phyloP scores from a whole-genome alignment of 2,329 filamentous ascomycete genomes.

The Leptographium galeiforme region DNA sequence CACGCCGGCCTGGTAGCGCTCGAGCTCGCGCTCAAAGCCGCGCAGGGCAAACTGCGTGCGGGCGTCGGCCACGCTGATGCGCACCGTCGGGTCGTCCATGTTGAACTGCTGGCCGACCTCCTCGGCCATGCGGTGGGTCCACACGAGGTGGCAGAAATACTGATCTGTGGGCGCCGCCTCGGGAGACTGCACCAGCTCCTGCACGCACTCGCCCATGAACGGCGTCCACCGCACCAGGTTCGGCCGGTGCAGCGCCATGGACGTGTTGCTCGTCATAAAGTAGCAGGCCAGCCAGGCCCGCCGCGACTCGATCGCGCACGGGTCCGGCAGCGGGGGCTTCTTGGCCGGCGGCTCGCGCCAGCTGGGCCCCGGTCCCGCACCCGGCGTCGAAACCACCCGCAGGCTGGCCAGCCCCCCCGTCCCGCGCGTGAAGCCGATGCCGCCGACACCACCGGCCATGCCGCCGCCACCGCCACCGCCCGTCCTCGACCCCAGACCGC shows the following conservation, averaged over 20 bases:
- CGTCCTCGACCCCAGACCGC: neutral
- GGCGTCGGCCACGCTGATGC: conserved; percentile 43
- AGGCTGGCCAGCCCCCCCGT: too few relatives aligned
- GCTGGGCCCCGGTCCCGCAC: conserved; percentile 2
- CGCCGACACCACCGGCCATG: neutral
- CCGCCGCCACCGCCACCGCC: neutral
- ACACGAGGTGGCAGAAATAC: conserved; percentile 45
- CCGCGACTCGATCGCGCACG: conserved; percentile 39
- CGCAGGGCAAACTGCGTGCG: conserved; percentile 52
- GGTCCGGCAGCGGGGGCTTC: conserved; percentile 32
- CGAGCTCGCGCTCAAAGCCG: conserved; percentile 50
- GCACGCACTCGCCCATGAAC: conserved; percentile 48
- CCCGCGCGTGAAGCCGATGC: too few relatives aligned
- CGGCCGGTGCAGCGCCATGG: conserved; percentile 48
- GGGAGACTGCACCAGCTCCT: conserved; percentile 37
- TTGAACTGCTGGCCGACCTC: conserved; percentile 54
- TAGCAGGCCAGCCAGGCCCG: conserved; percentile 48
- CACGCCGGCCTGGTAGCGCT: conserved; percentile 43
- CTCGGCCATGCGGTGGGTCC: conserved; percentile 50
- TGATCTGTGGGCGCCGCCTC: conserved; percentile 43
- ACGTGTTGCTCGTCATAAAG: conserved; percentile 43
- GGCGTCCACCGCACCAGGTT: conserved; percentile 45
- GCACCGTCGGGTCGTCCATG: conserved; percentile 47
- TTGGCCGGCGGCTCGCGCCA: conserved; percentile 30
- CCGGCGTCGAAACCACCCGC: neutral